A percentile compares a stretch with the other conserved stretches of the same genome.
Conservation (phyloP, 2,329 filamentous ascomycete species). For the Paraconiothyrium sp. region DNA sequence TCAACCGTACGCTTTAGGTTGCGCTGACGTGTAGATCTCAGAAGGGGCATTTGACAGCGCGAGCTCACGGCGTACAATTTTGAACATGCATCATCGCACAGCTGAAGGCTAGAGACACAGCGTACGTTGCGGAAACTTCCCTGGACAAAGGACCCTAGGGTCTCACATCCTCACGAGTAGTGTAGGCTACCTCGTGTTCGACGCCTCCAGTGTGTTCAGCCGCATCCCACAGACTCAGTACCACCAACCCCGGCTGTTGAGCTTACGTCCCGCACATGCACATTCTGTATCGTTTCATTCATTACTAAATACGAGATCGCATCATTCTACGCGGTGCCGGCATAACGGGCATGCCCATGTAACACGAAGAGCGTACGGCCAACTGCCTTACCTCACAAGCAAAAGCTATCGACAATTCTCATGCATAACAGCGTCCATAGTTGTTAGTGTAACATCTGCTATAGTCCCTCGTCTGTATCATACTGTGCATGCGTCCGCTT, state of each 20-base stretch:
- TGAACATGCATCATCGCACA: no score
- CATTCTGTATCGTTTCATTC: no score
- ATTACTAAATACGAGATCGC: neutral
- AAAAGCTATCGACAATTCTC: no score
- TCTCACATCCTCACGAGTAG: neutral
- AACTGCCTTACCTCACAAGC: neutral
- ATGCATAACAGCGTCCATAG: neutral
- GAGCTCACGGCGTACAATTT: no score
- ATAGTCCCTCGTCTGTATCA: neutral
- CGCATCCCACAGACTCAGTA: conserved; percentile 2
- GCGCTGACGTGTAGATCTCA: no score
- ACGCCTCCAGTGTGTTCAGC: conserved; percentile 7
- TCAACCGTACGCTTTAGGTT: no score
- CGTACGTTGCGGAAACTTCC: neutral
- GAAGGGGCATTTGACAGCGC: no score
- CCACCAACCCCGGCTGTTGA: conserved; percentile 2
- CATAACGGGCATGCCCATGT: neutral
- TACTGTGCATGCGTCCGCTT: neutral
- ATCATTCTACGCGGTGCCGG: neutral
- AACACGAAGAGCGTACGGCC: neutral
- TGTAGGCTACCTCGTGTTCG: neutral
- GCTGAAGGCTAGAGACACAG: no score
- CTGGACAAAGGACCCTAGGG: no score
- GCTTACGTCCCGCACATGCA: neutral
- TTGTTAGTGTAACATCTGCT: no score